Base-by-base conservation (phyloP, 108 stramenopile genomes). In the Skeletonema grethae region DNA sequence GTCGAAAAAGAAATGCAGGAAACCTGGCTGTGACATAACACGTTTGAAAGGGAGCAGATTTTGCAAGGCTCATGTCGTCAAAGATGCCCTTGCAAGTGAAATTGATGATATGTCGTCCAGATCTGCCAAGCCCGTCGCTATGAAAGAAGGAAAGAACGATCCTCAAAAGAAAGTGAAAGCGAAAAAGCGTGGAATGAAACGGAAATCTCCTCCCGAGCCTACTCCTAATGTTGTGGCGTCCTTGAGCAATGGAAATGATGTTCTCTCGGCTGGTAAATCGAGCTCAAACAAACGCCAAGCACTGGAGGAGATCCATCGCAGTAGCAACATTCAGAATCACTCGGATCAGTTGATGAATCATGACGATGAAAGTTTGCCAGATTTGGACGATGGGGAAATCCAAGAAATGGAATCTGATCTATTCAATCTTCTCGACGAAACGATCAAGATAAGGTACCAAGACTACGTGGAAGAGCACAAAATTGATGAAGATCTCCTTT, bases 401-500 rank as follows among this genome's bases (percentile, higher is more conserved):
- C 5, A 22, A 22, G 50, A 53, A 22, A 53, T 53, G 50, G 50
- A 53, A 53, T 8, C 22, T 53, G 50, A 53, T 53, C 22, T 53
- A 22, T 53, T 53, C 22, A 20, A 53, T 53, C 50, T 53, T 22
- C 50, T 53, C 20, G 50, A 53, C 22, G 20, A 53, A 53, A 53
- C 50, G 6, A 53, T 53, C 50, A 53, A 53, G 50, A 53, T 53
- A 24, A 53, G 50, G 22, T 53, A 53, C 50, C 20, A 53, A 7
- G 50, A 24, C 50, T 53, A 53, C 50, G 1, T 53, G 6, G 50
- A 53, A 53, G 15, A 53, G n/a, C 13, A 53, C 22, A 18, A 53
- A 53, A 53, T 53, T 5, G n/a, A 53, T 53, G 22, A 24, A 53
- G 50, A 53, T 22, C 20, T 53, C 50, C 50, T 53, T 53, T 53